Conservation (phyloP, 2,329 filamentous ascomycete genomes). For the Fusarium armeniacum region DNA sequence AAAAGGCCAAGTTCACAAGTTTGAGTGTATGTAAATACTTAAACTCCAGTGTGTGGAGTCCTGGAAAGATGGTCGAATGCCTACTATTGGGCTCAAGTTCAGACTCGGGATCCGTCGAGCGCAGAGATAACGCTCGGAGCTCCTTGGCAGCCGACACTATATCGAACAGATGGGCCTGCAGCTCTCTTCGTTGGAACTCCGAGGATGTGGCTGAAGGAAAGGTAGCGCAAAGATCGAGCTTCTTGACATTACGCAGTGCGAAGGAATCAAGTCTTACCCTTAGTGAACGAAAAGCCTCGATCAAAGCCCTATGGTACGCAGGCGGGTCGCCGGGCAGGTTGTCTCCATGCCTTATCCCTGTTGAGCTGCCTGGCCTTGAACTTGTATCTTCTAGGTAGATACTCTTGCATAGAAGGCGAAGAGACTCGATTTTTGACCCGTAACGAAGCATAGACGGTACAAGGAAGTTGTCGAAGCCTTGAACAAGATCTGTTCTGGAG, state of each 20-base stretch:
- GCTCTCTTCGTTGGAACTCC: background rate
- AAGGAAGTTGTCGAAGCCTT: constrained; percentile 4
- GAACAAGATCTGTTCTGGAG: background rate
- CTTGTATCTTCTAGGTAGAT: background rate
- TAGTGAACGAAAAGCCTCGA: constrained; percentile 3
- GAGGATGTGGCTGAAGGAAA: background rate
- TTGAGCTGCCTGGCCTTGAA: background rate
- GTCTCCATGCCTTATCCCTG: too few relatives aligned
- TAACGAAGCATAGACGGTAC: background rate
- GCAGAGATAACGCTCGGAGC: background rate
- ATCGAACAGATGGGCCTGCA: background rate
- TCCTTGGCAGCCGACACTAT: background rate
- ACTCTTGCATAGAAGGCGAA: background rate
- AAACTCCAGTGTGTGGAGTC: background rate
- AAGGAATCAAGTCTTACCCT: background rate
- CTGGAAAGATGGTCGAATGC: background rate
- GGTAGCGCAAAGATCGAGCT: background rate
- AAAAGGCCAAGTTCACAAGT: background rate
- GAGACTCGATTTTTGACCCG: background rate
- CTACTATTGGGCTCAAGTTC: background rate
- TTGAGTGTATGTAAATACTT: constrained; percentile 1
- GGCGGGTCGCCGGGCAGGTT: background rate
- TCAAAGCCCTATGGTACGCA: background rate
- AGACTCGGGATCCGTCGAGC: background rate
- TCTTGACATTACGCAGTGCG: background rate